These are phyloP conservation scores for Lobosporangium transversale DNA, from an alignment of 192 early-diverging fungal species.

Conservation along the genomic window DNA sequence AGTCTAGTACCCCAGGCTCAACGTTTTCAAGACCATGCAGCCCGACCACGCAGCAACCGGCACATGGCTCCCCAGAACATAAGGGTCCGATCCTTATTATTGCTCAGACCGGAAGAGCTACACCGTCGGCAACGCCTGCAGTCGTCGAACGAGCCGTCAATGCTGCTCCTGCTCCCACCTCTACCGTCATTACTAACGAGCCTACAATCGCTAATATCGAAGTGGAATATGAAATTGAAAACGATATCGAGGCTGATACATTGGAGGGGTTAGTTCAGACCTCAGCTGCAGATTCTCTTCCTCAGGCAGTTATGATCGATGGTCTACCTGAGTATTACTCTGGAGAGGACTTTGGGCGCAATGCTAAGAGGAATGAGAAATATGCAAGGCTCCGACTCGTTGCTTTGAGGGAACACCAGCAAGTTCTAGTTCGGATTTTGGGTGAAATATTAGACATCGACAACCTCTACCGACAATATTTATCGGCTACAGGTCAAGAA, in stretches of 20 bases:
- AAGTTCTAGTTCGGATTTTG: conserved; percentile 11
- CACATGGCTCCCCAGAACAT: too few species aligned
- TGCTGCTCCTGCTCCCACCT: too few species aligned
- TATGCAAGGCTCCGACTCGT: conserved; percentile 19
- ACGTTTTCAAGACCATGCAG: not conserved
- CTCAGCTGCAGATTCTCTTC: too few species aligned
- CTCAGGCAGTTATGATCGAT: not conserved
- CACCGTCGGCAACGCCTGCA: too few species aligned
- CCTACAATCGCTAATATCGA: not conserved
- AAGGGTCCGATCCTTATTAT: too few species aligned
- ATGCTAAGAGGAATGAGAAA: conserved; percentile 10
- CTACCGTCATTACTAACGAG: too few species aligned
- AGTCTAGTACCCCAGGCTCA: not conserved
- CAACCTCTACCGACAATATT: conserved; percentile 1
- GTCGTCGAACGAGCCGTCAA: too few species aligned
- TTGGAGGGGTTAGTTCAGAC: too few species aligned
- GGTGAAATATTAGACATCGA: conserved; percentile 4
- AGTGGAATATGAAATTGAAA: not conserved
- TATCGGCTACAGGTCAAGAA: too few species aligned
- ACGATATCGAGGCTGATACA: not conserved
- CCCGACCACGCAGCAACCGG: too few species aligned
- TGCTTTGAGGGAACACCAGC: conserved; percentile 23
- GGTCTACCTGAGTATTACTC: conserved; percentile 8
- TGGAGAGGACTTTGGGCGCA: conserved; percentile 11
- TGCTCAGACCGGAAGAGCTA: too few species aligned